phyloP scores from a whole-genome alignment of 1,284 basidiomycete genomes.

The Marasmius fiardii region DNA sequence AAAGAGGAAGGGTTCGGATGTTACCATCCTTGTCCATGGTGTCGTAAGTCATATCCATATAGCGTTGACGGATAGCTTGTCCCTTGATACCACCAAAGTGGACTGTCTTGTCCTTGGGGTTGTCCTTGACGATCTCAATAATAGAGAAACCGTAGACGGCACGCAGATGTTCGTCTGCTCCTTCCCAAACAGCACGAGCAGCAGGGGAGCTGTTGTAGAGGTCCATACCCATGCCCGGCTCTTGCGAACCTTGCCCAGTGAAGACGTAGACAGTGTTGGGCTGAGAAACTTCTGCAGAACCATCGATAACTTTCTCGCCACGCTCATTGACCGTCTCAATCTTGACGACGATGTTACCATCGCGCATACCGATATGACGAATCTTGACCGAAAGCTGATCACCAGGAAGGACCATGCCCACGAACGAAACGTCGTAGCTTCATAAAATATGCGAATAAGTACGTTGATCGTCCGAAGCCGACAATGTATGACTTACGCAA shows the following conservation, averaged over 20 bases:
- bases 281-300: slow-evolving; percentile 91
- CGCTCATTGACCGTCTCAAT: slow-evolving; percentile 85
- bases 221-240: slow-evolving; percentile 99
- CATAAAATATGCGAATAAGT: slow-evolving; percentile 14
- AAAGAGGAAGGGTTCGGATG: slow-evolving; percentile 91
- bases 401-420: slow-evolving; percentile 96
- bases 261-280: slow-evolving; percentile 95
- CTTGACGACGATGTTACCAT: slow-evolving; percentile 90
- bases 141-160: slow-evolving; percentile 98
- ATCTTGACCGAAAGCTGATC: slow-evolving; percentile 89
- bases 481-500: slow-evolving; percentile 57
- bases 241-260: slow-evolving; percentile 98
- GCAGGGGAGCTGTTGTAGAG: slow-evolving; percentile 91
- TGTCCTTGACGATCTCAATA: slow-evolving; percentile 96
- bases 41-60: slow-evolving; percentile 99
- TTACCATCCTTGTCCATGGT: slow-evolving; percentile 94
- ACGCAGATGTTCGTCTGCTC: slow-evolving; percentile 89
- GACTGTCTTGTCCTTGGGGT: slow-evolving; percentile 95
- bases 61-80: slow-evolving; percentile 94
- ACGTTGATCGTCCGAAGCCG: slow-evolving; percentile 3
- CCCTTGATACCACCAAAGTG: slow-evolving; percentile 99
- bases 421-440: slow-evolving; percentile 89
- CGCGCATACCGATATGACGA: slow-evolving; percentile 87
- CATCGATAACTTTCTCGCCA: slow-evolving; percentile 90
- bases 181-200: slow-evolving; percentile 96